Conservation (phyloP, 2,329 filamentous ascomycete genomes). For the Aspergillus sp. region DNA sequence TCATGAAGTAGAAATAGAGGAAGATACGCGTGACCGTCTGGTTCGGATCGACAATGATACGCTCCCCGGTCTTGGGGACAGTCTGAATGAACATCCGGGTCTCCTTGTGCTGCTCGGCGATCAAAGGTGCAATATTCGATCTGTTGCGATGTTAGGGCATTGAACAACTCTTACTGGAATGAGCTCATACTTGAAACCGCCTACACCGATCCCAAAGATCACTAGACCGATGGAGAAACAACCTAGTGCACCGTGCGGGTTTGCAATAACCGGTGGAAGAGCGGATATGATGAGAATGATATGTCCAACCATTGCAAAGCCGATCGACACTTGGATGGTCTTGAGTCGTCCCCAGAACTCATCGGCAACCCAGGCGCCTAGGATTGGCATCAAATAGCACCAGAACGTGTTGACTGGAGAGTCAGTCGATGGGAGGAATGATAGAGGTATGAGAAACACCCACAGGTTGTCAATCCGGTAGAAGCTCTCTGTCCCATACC, state of each 20-base stretch:
- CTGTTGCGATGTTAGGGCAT: slow-evolving; percentile 6
- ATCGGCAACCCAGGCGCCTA: slow-evolving; percentile 65
- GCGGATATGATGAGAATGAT: slow-evolving; percentile 65
- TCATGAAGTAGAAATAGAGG: slow-evolving; percentile 68
- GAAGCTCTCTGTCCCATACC: slow-evolving; percentile 59
- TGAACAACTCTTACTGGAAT: background rate
- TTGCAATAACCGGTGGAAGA: slow-evolving; percentile 61
- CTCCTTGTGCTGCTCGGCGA: slow-evolving; percentile 67
- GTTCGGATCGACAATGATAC: slow-evolving; percentile 67
- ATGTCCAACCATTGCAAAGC: slow-evolving; percentile 65
- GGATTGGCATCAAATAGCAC: slow-evolving; percentile 59
- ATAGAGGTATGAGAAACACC: slow-evolving; percentile 8
- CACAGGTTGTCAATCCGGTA: slow-evolving; percentile 50
- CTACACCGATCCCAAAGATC: slow-evolving; percentile 69
- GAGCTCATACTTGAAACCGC: slow-evolving; percentile 64
- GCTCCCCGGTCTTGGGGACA: slow-evolving; percentile 55
- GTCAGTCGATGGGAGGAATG: background rate
- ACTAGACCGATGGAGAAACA: slow-evolving; percentile 64
- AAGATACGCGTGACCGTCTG: slow-evolving; percentile 68
- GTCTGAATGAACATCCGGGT: slow-evolving; percentile 57
- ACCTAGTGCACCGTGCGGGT: slow-evolving; percentile 56
- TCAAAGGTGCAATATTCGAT: slow-evolving; percentile 69
- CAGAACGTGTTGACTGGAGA: slow-evolving; percentile 58
- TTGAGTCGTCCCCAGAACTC: slow-evolving; percentile 67
- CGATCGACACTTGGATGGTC: slow-evolving; percentile 66